These are phyloP conservation scores for Coemansia sp. DNA, from an alignment of 192 early-diverging fungal genomes.

Conservation along the genomic window DNA sequence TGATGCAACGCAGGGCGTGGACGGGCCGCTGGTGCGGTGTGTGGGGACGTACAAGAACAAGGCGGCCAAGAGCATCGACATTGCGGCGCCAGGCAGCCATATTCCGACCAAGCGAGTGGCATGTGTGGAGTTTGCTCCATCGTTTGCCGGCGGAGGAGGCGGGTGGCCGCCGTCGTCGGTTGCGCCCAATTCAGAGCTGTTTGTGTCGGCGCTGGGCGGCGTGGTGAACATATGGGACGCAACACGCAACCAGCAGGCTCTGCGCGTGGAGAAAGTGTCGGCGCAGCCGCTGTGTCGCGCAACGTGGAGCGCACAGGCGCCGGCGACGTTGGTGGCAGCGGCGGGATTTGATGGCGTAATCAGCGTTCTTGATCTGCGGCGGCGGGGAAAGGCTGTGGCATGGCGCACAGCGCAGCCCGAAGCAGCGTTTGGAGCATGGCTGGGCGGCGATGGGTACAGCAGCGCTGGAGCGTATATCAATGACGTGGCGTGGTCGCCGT, in stretches of 20 bases:
- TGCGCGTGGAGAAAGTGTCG: slow-evolving; percentile 47
- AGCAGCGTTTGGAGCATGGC: slow-evolving; percentile 3
- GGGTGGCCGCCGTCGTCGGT: slow-evolving; percentile 34
- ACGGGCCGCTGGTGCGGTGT: slow-evolving; percentile 41
- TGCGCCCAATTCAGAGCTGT: slow-evolving; percentile 22
- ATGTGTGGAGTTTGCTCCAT: slow-evolving; percentile 54
- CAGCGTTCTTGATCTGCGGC: slow-evolving; percentile 47
- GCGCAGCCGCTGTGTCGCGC: slow-evolving; percentile 40
- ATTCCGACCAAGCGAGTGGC: slow-evolving; percentile 42
- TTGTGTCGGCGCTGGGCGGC: slow-evolving; percentile 48
- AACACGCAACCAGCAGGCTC: slow-evolving; percentile 27
- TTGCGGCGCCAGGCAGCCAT: slow-evolving; percentile 52
- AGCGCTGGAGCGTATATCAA: slow-evolving; percentile 35
- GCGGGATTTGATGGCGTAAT: slow-evolving; percentile 38
- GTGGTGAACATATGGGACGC: slow-evolving; percentile 56
- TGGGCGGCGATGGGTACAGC: slow-evolving; percentile 4
- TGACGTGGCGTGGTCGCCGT: slow-evolving; percentile 68
- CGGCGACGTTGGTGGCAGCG: slow-evolving; percentile 39
- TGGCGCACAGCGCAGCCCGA: slow-evolving; percentile 53
- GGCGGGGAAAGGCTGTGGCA: slow-evolving; percentile 52
- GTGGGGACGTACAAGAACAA: slow-evolving; percentile 57
- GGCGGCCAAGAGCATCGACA: slow-evolving; percentile 47
- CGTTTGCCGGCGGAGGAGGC: background rate
- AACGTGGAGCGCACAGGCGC: slow-evolving; percentile 43
- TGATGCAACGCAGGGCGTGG: slow-evolving; percentile 8